Base-by-base conservation (phyloP, 2,329 filamentous ascomycete genomes). In the Fusarium equiseti region DNA sequence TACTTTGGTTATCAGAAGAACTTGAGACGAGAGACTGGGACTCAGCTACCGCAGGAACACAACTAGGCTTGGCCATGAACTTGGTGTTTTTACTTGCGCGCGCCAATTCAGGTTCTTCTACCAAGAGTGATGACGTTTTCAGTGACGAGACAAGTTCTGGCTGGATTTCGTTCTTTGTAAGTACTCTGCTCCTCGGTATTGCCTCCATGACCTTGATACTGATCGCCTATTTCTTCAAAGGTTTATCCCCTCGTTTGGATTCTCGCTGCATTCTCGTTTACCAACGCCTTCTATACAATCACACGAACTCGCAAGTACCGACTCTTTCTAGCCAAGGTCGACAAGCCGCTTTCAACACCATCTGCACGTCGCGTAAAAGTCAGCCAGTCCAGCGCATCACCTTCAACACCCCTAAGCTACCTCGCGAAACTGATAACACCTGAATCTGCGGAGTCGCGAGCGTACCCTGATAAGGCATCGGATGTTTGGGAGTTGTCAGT, bases 401-500 rank as follows among this genome's bases (percentile, higher is more conserved):
- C 91, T 3, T 90, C 92, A 0, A 96, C 95, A 2, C 95, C 96
- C 2, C 78, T 98, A 42, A 89, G 90, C 57, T 91, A 93, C 61
- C 80, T 98, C 40, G 87, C 90, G 29, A 89, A 87, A 68, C 83
- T 93, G 46, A 81, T 97, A 35, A 86, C 89, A 3, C 83, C 87
- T 27, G 89, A 91, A 38, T 91, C 89, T 24, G 93, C 94, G n/a
- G 90, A 95, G 71, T 90, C 92, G 27, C 89, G 94, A 77, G 92
- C 94, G 29, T 92, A 98, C 80, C 93, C 95, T 0, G 91, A 96
- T 77, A 89, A 90, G 60, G 87, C 88, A 27, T 88, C 91, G 13
- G 95, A 99, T 79, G 96, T 99, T 12, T 99, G 96, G 96, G 95
- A 99, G 80, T 82, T 99, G 52, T 88, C 91, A 3, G 87, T 98